Base-by-base conservation (phyloP, 768 basidiomycete genomes). In the Gymnopilus dilepis region DNA sequence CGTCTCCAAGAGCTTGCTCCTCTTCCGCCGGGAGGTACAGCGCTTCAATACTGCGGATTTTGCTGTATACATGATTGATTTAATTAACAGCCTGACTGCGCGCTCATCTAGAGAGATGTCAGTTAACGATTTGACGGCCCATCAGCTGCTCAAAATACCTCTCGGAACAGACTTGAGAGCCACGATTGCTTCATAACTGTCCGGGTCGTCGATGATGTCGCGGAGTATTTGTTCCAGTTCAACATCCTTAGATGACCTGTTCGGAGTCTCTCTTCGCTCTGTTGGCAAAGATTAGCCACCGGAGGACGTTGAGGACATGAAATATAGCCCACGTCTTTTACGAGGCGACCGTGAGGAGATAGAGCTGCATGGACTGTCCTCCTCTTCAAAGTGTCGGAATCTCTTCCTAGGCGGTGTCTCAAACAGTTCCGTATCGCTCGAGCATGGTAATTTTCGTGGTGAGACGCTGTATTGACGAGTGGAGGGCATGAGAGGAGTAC, bases 1-100 rank as follows among this genome's bases (percentile, higher is more conserved):
- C 0, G 77, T 78, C 61, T 80, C 77, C 11, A 82, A 67, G 26
- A 75, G 71, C 65, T 73, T 76, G 19, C 62, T 64, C 28, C 68
- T 70, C 4, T 69, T 67, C 48, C 30, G 26, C 47, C 47, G 17
- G 28, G 64, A 58, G 19, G 69, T 69, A 26, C 71, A 71, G 28
- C 73, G 68, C 13, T 65, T 65, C 63, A 76, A 72, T 4, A 79
- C 79, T 1, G 65, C 53, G 15, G 48, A 54, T 61, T 78, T 76
- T 12, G 75, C 72, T 12, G 68, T 67, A 34, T 76, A 68, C 15
- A 80, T 68, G 13, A 82, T 59, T 12, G 67, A 58, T 41, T 77
- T 74, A 0, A 78, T 67, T n/a, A 74, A 42, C 55, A 53, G 31
- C 38, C 64, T 63, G 13, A 58, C 52, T 21, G 56, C 24, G 17